Conservation (phyloP, 108 stramenopile species). For the Conticribra guillardii region DNA sequence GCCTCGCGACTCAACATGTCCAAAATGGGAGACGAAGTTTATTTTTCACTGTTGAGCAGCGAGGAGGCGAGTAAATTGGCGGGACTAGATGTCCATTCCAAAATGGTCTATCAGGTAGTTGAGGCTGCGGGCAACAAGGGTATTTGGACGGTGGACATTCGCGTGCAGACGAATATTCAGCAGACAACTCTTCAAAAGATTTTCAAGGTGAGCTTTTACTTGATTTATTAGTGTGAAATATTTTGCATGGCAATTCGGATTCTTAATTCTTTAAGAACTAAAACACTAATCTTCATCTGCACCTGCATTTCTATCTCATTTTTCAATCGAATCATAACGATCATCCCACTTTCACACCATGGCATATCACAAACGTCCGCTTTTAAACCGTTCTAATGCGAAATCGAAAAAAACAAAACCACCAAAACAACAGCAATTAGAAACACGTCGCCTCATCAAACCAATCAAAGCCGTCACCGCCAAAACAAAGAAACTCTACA, state of each 20-base stretch:
- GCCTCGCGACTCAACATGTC: slow-evolving; percentile 78
- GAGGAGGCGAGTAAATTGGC: slow-evolving; percentile 74
- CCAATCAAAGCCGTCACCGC: slow-evolving; percentile 94
- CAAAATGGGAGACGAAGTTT: slow-evolving; percentile 60
- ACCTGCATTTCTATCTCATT: no score
- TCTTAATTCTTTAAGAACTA: neutral
- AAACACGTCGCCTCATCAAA: slow-evolving; percentile 91
- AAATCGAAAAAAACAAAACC: neutral
- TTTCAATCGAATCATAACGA: no score
- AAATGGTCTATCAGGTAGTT: slow-evolving; percentile 93
- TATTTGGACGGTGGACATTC: slow-evolving; percentile 97
- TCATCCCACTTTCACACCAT: no score
- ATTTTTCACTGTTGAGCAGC: slow-evolving; percentile 67
- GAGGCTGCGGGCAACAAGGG: slow-evolving; percentile 92
- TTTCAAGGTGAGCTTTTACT: slow-evolving; percentile 67
- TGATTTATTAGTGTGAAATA: neutral
- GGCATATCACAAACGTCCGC: no score
- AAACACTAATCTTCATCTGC: neutral
- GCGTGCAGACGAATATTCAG: slow-evolving; percentile 86
- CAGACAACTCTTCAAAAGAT: slow-evolving; percentile 93
- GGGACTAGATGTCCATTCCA: slow-evolving; percentile 81
- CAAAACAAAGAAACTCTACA: slow-evolving; percentile 97
- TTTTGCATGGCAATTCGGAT: neutral
- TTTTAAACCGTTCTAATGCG: no score
- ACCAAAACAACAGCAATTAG: slow-evolving; percentile 56